Evolutionary conservation across 345 rosid genomes (phyloP).

Genomic region (Hirschfeldia incana): DNA sequence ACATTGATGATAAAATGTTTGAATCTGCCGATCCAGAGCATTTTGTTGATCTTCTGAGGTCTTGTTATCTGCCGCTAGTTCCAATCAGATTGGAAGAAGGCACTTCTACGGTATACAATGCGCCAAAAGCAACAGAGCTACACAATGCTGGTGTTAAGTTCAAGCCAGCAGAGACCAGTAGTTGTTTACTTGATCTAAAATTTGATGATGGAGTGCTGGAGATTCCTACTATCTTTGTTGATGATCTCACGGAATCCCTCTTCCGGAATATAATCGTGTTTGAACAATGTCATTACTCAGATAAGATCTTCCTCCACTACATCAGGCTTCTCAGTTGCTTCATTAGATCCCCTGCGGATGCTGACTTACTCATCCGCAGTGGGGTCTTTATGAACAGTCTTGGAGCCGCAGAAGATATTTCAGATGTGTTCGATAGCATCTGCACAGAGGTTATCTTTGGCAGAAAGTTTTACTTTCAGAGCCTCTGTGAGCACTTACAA

Average conservation of each 20-base stretch:
- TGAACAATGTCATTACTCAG: conserved; percentile 30
- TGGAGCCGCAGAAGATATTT: conserved; percentile 32
- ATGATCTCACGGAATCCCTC: conserved; percentile 28
- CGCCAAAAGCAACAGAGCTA: conserved; percentile 41
- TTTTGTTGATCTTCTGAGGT: conserved; percentile 33
- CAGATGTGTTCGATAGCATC: conserved; percentile 24
- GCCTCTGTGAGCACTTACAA: neutral
- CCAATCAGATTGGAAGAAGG: neutral
- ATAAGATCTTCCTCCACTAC: conserved; percentile 27
- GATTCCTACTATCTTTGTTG: conserved; percentile 23
- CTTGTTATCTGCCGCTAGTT: conserved; percentile 20
- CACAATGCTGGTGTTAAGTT: conserved; percentile 45
- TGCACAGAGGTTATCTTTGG: conserved; percentile 20
- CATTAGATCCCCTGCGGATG: conserved; percentile 27
- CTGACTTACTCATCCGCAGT: conserved; percentile 24
- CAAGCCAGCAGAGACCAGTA: neutral
- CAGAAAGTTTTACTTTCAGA: neutral
- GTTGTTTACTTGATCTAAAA: conserved; percentile 33
- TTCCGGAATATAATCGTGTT: conserved; percentile 31
- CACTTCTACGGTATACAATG: conserved; percentile 1
- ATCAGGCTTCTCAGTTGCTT: conserved; percentile 19
- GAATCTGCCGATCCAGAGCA: conserved; percentile 18
- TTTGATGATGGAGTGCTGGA: conserved; percentile 20
- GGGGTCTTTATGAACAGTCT: conserved; percentile 25
- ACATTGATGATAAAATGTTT: neutral